These are phyloP conservation scores for Kodamaea nitidulidarum DNA, from an alignment of 805 yeast species.

Conservation along the genomic window DNA sequence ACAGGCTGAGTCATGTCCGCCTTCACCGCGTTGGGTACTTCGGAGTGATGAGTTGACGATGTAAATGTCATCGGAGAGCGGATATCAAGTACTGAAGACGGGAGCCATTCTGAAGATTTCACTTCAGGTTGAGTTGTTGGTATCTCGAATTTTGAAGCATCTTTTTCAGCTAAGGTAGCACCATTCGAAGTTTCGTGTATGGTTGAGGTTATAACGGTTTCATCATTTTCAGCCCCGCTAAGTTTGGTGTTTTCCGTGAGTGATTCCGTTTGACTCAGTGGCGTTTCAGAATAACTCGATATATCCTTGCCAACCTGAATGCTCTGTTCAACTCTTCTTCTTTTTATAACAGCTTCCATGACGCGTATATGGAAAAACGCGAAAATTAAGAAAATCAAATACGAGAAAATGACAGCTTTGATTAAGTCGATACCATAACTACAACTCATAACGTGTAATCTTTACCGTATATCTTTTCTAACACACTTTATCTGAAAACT, in stretches of 20 bases:
- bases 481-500: too few species aligned
- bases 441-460: too few species aligned
- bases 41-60: constrained; percentile 48
- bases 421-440: too few species aligned
- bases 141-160: neutral
- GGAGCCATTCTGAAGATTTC: constrained; percentile 23
- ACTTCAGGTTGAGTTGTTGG: neutral
- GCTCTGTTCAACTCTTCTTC: neutral
- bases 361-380: neutral
- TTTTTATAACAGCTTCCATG: neutral
- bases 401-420: too few species aligned
- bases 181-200: neutral
- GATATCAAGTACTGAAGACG: constrained; percentile 30
- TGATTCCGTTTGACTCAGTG: too few species aligned
- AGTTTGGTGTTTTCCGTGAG: neutral
- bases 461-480: too few species aligned
- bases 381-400: too few species aligned
- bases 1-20: constrained; percentile 37
- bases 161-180: neutral
- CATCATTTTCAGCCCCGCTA: too few species aligned
- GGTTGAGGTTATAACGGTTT: too few species aligned
- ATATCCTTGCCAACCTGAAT: neutral
- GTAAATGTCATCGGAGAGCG: constrained; percentile 24
- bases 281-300: too few species aligned
- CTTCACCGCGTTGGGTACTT: constrained; percentile 41